Conservation (phyloP, 2,329 filamentous ascomycete genomes). For the Talaromyces piceae region DNA sequence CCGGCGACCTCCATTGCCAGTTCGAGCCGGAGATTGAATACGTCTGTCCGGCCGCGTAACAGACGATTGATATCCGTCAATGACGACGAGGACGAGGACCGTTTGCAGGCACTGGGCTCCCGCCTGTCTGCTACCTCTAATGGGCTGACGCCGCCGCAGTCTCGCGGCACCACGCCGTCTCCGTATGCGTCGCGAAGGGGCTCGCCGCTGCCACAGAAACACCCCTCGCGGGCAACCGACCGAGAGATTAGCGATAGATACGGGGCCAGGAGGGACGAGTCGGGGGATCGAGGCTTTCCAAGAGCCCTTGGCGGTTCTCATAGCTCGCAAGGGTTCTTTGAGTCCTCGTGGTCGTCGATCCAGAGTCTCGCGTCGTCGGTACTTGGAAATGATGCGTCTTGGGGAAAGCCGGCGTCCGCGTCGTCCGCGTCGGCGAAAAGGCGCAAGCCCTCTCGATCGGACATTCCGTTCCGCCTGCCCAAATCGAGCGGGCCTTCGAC, state of each 20-base stretch:
- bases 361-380: constrained; percentile 43
- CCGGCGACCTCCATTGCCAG: constrained; percentile 26
- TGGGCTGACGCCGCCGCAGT: constrained; percentile 28
- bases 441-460: constrained; percentile 32
- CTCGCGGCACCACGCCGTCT: constrained; percentile 36
- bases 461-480: constrained; percentile 21
- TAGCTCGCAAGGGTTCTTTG: constrained; percentile 30
- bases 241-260: constrained; percentile 12
- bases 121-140: constrained; percentile 22
- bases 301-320: constrained; percentile 11
- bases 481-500: constrained; percentile 19
- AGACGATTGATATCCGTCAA: constrained; percentile 37
- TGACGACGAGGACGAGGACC: constrained; percentile 28
- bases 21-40: constrained; percentile 25
- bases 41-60: constrained; percentile 37
- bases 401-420: constrained; percentile 19
- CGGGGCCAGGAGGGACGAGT: constrained; percentile 15
- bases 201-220: constrained; percentile 33
- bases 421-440: constrained; percentile 20
- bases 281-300: constrained; percentile 19
- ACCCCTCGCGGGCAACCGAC: constrained; percentile 26
- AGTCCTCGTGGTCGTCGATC: constrained; percentile 43
- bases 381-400: constrained; percentile 33
- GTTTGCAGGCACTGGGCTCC: constrained; percentile 19
- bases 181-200: constrained; percentile 27